Base-by-base conservation (phyloP, 2,329 filamentous ascomycete species). In the Pseudogymnoascus sp. region DNA sequence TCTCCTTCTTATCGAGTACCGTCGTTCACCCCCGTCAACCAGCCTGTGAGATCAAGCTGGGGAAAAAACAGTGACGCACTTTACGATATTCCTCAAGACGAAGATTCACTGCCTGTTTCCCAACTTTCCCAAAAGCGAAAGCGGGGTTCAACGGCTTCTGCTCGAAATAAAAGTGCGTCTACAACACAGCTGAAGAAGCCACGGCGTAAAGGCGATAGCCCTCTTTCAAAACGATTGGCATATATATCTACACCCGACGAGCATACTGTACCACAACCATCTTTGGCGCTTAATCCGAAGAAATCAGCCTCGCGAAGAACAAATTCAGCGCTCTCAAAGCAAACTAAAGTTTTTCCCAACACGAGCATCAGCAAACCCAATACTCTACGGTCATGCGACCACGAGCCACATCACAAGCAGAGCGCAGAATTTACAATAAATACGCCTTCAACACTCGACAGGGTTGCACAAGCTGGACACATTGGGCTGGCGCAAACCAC, bases 301-400 rank as follows among this genome's bases (percentile, higher is more conserved):
- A 67, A 66, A 39, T 60, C 39, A 12, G 33, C 13, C 2, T 65
- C 42, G 12, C 64, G 63, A 59, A 61, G 51, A 21, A 42, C 48
- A 9, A 35, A 21, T 4, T 60, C 64, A 55, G 33, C 48, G 4
- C 62, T 42, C 25, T 15, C 63, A 10, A 62, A 61, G 39, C 61
- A 65, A 29, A 64, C 51, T 8, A 65, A 66, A 31, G 61, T 65
- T 9, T 69, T 71, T 60, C 64, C 65, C 31, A 65, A 63, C 17
- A 64, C 66, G 4, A 61, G 27, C 3, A 61, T 71, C 33, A 69
- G 69, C 9, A 71, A 72, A 51, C 64, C 65, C 17, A 66, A 65
- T n/a, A 5, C 59, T 25, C 1, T 9, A 5, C 31, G 44, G 7
- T 10, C 36, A 31, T 36, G 33, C 2, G 38, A 25, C 25, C n/a